These are phyloP conservation scores for Cladobotryum protrusum DNA, from an alignment of 2,329 filamentous ascomycete species.

Conservation along the genomic window DNA sequence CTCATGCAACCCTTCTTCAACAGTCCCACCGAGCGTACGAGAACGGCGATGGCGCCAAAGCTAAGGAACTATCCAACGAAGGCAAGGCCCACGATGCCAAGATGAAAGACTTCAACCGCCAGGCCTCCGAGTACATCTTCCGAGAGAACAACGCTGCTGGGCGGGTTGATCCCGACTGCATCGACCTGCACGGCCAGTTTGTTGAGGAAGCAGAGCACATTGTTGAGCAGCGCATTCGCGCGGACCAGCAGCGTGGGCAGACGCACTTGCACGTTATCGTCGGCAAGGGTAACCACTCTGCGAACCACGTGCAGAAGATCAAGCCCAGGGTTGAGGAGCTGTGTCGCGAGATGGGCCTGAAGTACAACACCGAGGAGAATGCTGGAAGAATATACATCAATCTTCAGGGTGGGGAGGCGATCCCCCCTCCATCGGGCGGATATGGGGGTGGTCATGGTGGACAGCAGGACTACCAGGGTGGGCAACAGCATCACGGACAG, in stretches of 20 bases:
- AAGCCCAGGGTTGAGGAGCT: slow-evolving; percentile 91
- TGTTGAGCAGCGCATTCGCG: slow-evolving; percentile 75
- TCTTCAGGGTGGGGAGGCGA: slow-evolving; percentile 64
- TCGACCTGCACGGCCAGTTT: slow-evolving; percentile 91
- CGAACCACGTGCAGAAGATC: slow-evolving; percentile 80
- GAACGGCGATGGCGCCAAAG: slow-evolving; percentile 72
- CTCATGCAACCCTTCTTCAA: slow-evolving; percentile 46
- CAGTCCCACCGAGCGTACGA: slow-evolving; percentile 75
- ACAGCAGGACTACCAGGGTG: slow-evolving; percentile 21
- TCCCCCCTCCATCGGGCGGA: slow-evolving; percentile 37
- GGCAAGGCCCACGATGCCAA: slow-evolving; percentile 76
- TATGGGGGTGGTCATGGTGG: slow-evolving; percentile 31
- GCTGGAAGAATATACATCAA: slow-evolving; percentile 85
- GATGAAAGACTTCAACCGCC: slow-evolving; percentile 84
- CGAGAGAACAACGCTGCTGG: slow-evolving; percentile 82
- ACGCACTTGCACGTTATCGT: slow-evolving; percentile 90
- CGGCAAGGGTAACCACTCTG: slow-evolving; percentile 86
- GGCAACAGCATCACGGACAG: not conserved
- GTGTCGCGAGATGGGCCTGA: slow-evolving; percentile 73
- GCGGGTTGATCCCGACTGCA: slow-evolving; percentile 70
- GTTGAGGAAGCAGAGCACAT: slow-evolving; percentile 94
- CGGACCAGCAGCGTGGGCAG: slow-evolving; percentile 67
- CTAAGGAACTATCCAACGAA: slow-evolving; percentile 77
- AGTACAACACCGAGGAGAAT: slow-evolving; percentile 83
- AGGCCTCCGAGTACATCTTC: slow-evolving; percentile 92